Percentiles rank a stretch among this genome's conserved stretches.
phyloP scores from a whole-genome alignment of 2,329 filamentous ascomycete species.

The Bipolaris bicolor region DNA sequence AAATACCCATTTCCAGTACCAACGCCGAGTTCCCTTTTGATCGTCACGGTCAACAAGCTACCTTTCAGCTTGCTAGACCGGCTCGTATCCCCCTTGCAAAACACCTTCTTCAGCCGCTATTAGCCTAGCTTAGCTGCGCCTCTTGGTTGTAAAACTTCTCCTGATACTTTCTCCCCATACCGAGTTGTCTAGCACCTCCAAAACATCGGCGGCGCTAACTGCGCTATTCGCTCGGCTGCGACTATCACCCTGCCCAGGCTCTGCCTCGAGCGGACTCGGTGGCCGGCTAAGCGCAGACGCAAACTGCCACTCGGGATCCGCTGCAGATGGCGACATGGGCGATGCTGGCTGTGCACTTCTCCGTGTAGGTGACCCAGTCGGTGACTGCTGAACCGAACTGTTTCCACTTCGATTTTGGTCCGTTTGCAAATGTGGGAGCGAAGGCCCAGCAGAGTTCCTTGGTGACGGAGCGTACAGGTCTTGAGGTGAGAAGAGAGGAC shows the following conservation, averaged over 20 bases:
- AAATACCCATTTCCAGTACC: constrained; percentile 30
- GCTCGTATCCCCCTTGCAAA: neutral
- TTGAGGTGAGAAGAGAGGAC: constrained; percentile 43
- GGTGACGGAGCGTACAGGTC: constrained; percentile 30
- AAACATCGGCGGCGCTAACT: constrained; percentile 76
- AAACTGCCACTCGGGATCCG: constrained; percentile 53
- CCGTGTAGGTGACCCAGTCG: constrained; percentile 43
- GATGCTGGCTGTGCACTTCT: constrained; percentile 33
- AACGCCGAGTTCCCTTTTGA: constrained; percentile 19
- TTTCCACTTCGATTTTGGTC: constrained; percentile 41
- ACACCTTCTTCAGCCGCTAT: neutral
- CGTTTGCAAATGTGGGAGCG: constrained; percentile 31
- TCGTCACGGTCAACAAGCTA: constrained; percentile 2
- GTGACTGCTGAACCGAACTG: constrained; percentile 50
- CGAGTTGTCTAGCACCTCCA: constrained; percentile 85
- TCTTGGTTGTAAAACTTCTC: constrained; percentile 76
- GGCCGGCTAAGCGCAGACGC: constrained; percentile 52
- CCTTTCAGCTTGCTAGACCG: constrained; percentile 1
- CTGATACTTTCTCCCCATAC: constrained; percentile 93
- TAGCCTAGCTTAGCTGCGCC: constrained; percentile 36
- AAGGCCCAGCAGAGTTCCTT: constrained; percentile 36
- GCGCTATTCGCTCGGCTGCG: constrained; percentile 69
- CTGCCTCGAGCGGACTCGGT: constrained; percentile 44
- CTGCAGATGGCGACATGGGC: constrained; percentile 38
- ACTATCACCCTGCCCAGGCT: constrained; percentile 47